Evolutionary conservation across 2,329 filamentous ascomycete species (phyloP), one percentile per base, ranked within the genome.

Genomic region (Pseudogymnoascus sp.): DNA sequence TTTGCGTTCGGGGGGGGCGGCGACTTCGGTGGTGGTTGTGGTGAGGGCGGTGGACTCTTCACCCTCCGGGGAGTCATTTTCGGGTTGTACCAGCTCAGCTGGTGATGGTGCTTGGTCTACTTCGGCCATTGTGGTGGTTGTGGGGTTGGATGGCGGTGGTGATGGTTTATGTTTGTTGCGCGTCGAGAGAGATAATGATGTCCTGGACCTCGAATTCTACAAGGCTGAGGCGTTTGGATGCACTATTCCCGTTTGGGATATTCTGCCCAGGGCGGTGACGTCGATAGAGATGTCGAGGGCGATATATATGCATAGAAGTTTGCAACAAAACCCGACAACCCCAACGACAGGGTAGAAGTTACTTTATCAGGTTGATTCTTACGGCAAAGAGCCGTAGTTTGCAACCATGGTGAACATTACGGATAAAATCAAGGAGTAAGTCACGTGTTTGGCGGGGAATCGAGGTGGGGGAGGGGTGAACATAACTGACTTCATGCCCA

Each of bases 361-460:
- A 8, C 23, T 23, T 60, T 28, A 16, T 60, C 14, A 40, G 59
- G 38, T 60, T 60, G 59, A 16, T 60, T 42, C 59, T 42, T 31
- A 50, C 35, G 60, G 28, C 60, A 53, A 47, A 23, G 37, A 47
- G 33, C 37, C 40, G 25, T 67, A 68, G 62, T 64, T 63, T 63
- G 69, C 63, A 77, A 83, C 79, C 72, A 99, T 99, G 94, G 94
- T 97, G 77, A 97, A 97, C 81, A 99, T 99, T 69, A 97, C 94
- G 69, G 95, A 99, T 63, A 97, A 96, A 84, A 99, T 99, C 81
- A 99, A 99, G 83, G 94, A 97, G 93, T 96, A 78, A 73, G 87
- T 75, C 18, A 31, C 18, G 16, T 33, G 18, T 28, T 60, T 60
- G 33, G 38, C 59, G 35, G 33, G 21, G 33, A 25, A 38, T 25